phyloP scores from a whole-genome alignment of 768 basidiomycete species.

The Lentinula sp. region DNA sequence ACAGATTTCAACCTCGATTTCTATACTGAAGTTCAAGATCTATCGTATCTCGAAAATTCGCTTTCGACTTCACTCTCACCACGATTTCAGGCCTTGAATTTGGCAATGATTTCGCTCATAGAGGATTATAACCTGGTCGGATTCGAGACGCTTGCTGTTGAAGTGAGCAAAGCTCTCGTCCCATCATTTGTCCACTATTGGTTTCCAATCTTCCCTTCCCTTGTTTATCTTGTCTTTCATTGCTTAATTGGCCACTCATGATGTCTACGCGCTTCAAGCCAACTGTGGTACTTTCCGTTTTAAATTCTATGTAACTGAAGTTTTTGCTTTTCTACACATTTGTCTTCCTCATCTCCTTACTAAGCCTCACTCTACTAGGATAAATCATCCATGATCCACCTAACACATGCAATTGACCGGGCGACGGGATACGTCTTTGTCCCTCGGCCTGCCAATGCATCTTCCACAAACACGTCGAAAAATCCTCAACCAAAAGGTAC shows the following conservation, averaged over 20 bases:
- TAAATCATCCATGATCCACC: constrained; percentile 89
- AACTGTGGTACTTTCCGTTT: no score
- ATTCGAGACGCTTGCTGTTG: constrained; percentile 95
- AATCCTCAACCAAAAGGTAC: constrained; percentile 24
- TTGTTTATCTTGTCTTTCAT: not conserved
- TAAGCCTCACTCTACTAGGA: constrained; percentile 44
- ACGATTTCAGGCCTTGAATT: constrained; percentile 74
- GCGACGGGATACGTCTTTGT: constrained; percentile 91
- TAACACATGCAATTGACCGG: constrained; percentile 80
- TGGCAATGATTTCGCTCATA: constrained; percentile 86
- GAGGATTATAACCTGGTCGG: constrained; percentile 92
- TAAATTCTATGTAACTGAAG: no score
- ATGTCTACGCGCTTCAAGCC: not conserved
- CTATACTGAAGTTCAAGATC: constrained; percentile 97
- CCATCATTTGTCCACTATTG: not conserved
- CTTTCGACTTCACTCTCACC: constrained; percentile 56
- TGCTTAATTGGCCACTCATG: not conserved
- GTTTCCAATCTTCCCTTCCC: not conserved
- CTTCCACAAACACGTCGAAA: constrained; percentile 8
- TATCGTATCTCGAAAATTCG: constrained; percentile 78
- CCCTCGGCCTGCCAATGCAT: constrained; percentile 32
- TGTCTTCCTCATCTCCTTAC: no score
- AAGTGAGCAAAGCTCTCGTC: constrained; percentile 39
- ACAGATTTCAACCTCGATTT: constrained; percentile 92
- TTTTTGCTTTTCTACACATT: no score